phyloP scores from a whole-genome alignment of 805 yeast species.

The Kuraishia hungarica region DNA sequence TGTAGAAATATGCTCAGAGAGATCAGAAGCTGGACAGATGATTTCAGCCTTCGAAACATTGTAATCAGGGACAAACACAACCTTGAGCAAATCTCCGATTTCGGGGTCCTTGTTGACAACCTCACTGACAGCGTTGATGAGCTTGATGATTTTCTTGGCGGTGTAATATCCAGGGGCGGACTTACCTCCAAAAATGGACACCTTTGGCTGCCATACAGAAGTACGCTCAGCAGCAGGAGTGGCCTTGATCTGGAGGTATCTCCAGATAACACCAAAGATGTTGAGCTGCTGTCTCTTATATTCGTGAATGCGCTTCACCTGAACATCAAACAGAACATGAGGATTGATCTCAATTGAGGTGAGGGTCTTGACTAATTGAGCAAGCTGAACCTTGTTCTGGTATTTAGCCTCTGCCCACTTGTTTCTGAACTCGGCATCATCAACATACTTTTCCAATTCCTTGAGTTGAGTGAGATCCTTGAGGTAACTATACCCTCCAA shows the following conservation, averaged over 20 bases:
- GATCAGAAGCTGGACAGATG: conserved; percentile 82
- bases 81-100: conserved; percentile 70
- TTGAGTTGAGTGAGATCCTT: conserved; percentile 62
- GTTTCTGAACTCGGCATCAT: conserved; percentile 59
- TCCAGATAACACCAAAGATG: conserved; percentile 79
- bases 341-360: conserved; percentile 62
- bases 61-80: conserved; percentile 84
- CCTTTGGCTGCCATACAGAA: conserved; percentile 59
- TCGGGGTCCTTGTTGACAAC: conserved; percentile 75
- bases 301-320: conserved; percentile 92
- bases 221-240: conserved; percentile 55
- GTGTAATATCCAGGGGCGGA: conserved; percentile 97
- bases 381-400: conserved; percentile 59
- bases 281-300: conserved; percentile 93
- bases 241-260: conserved; percentile 71
- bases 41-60: conserved; percentile 92
- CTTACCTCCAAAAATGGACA: conserved; percentile 84
- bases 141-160: conserved; percentile 85
- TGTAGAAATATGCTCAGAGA: conserved; percentile 90
- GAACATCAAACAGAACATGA: conserved; percentile 76
- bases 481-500: conserved; percentile 64
- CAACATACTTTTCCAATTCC: conserved; percentile 53
- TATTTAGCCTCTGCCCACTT: conserved; percentile 68
- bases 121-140: conserved; percentile 72
- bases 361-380: conserved; percentile 54